Conservation (phyloP, 306 rosid species). For the Sicyos baderoa region DNA sequence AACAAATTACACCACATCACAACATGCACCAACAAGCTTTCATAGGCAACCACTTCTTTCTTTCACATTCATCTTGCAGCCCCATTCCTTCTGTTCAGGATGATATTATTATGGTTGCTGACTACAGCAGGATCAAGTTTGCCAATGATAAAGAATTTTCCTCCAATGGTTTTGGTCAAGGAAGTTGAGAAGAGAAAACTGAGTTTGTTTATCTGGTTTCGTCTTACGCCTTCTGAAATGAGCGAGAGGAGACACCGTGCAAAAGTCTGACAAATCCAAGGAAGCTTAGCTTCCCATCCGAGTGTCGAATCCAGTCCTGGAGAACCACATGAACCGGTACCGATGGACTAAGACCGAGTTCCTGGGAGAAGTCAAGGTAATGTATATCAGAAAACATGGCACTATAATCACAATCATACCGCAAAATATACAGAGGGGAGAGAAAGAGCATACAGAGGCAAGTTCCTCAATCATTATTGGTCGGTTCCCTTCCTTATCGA, state of each 20-base stretch:
- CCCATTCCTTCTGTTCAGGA: not conserved
- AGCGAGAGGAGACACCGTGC: conserved; percentile 70
- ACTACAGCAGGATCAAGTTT: not conserved
- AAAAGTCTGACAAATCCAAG: conserved; percentile 78
- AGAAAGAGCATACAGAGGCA: conserved; percentile 52
- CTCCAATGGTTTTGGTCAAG: conserved; percentile 4
- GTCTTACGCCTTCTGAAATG: conserved; percentile 49
- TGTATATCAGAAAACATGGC: not conserved
- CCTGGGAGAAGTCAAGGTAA: conserved; percentile 36
- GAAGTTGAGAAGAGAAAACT: not conserved
- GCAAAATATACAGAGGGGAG: not conserved
- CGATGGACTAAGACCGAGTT: conserved; percentile 82
- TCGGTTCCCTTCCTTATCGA: conserved; percentile 86
- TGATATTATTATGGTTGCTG: not conserved
- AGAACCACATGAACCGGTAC: conserved; percentile 88
- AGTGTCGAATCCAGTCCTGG: conserved; percentile 88
- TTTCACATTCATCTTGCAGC: not conserved
- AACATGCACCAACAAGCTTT: conserved; percentile 14
- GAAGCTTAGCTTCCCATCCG: conserved; percentile 90
- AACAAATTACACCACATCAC: conserved; percentile 15
- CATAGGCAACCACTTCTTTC: conserved; percentile 1
- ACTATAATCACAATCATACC: conserved; percentile 2
- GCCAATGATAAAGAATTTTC: not conserved
- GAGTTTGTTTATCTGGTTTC: not conserved
- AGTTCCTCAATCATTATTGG: conserved; percentile 88